Evolutionary conservation across 2,329 filamentous ascomycete genomes (phyloP).

Genomic region (Aspergillus clavatus): DNA sequence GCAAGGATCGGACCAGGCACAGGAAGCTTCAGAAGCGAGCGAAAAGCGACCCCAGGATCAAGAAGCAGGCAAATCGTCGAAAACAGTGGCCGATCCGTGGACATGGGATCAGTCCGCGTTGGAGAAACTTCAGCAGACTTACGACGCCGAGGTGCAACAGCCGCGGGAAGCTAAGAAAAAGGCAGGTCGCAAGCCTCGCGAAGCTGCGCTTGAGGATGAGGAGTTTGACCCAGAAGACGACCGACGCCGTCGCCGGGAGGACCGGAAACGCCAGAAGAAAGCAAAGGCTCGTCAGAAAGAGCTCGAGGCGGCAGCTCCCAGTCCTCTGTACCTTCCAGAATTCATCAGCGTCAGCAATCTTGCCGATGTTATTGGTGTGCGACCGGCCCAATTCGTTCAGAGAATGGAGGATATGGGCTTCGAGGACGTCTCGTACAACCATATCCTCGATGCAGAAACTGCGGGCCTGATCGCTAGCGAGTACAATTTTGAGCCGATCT

Average conservation of each 20-base stretch:
- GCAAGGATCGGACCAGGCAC: not conserved
- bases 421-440: conserved; percentile 74
- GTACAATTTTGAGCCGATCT: conserved; percentile 82
- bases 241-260: conserved; percentile 29
- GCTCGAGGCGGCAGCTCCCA: conserved; percentile 38
- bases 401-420: conserved; percentile 85
- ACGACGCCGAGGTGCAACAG: conserved; percentile 7
- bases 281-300: conserved; percentile 41
- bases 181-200: conserved; percentile 20
- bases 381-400: conserved; percentile 63
- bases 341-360: conserved; percentile 86
- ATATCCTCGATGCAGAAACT: conserved; percentile 84
- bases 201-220: conserved; percentile 26
- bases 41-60: not conserved
- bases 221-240: conserved; percentile 35
- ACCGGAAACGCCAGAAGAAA: conserved; percentile 38
- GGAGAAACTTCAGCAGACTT: conserved; percentile 15
- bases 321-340: conserved; percentile 74
- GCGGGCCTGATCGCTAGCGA: conserved; percentile 86
- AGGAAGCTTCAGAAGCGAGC: not conserved
- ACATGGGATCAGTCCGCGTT: conserved; percentile 29
- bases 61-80: conserved; percentile 6
- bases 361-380: conserved; percentile 68
- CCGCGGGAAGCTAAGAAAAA: conserved; percentile 21
- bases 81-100: conserved; percentile 18